phyloP scores from a whole-genome alignment of 192 early-diverging fungal genomes.

The Coemansia sp. region DNA sequence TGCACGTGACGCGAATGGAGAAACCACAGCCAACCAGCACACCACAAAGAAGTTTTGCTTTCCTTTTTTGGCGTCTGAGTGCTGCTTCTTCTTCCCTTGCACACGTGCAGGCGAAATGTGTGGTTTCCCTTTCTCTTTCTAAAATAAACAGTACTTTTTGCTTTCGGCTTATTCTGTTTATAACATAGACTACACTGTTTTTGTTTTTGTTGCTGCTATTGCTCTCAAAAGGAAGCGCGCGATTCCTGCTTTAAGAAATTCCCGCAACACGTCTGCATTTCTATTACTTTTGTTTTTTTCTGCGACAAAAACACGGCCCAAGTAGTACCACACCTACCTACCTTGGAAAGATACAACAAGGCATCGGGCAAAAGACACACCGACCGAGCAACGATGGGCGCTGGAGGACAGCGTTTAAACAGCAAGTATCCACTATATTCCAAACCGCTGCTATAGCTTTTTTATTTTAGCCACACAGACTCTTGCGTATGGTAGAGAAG shows the following conservation, averaged over 20 bases:
- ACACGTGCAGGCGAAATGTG: neutral
- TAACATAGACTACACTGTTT: too few species aligned
- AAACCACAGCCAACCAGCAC: slow-evolving; percentile 6
- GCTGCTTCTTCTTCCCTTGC: neutral
- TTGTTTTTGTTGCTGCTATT: too few species aligned
- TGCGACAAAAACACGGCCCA: too few species aligned
- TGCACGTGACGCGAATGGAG: neutral
- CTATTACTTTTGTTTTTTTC: too few species aligned
- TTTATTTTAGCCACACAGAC: neutral
- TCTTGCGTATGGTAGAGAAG: neutral
- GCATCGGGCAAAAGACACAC: slow-evolving; percentile 1
- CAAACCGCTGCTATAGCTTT: neutral
- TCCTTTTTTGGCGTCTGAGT: neutral
- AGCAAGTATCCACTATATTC: slow-evolving; percentile 17
- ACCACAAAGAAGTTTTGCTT: neutral
- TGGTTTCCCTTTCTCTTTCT: neutral
- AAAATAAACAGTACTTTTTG: neutral
- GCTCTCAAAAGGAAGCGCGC: too few species aligned
- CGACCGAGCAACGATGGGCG: slow-evolving; percentile 8
- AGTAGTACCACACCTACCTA: too few species aligned
- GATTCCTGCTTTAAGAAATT: too few species aligned
- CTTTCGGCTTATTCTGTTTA: too few species aligned
- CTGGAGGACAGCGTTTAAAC: slow-evolving; percentile 29
- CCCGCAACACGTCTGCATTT: too few species aligned
- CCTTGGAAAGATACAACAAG: too few species aligned